These are phyloP conservation scores for Trichophaea hybrida DNA, from an alignment of 2,329 filamentous ascomycete genomes.

Conservation along the genomic window DNA sequence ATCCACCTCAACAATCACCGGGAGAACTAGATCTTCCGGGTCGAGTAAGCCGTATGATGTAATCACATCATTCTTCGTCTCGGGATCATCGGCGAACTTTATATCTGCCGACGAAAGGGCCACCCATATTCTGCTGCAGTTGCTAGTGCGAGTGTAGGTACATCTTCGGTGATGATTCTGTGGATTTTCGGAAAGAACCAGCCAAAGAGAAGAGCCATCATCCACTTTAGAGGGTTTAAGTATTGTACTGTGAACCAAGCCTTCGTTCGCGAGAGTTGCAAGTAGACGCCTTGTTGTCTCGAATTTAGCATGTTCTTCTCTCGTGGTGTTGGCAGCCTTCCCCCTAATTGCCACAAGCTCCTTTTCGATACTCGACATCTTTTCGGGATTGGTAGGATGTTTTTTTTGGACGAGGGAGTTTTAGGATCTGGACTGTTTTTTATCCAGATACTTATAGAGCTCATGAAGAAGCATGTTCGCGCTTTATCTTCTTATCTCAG, in stretches of 20 bases:
- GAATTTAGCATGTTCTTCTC: not conserved
- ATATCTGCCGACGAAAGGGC: not conserved
- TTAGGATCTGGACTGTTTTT: not conserved
- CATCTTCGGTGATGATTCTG: not conserved
- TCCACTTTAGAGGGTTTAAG: not conserved
- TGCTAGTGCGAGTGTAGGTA: not conserved
- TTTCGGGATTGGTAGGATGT: not conserved
- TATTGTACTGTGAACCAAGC: not conserved
- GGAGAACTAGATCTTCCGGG: not conserved
- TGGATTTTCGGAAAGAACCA: not conserved
- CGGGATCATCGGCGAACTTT: not conserved
- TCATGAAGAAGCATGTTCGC: too few relatives aligned
- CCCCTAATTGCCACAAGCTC: not conserved
- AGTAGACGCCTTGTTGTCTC: constrained; percentile 6
- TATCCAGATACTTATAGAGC: not conserved
- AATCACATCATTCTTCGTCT: not conserved
- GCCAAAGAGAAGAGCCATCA: not conserved
- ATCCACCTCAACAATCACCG: not conserved
- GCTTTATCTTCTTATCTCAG: too few relatives aligned
- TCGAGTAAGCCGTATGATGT: not conserved
- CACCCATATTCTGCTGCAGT: not conserved
- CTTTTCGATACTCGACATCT: not conserved
- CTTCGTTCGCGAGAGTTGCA: constrained; percentile 1
- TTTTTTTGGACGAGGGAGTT: not conserved
- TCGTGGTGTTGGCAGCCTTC: not conserved